phyloP scores from a whole-genome alignment of 208 protist genomes.

The Trypanosoma melophagium region DNA sequence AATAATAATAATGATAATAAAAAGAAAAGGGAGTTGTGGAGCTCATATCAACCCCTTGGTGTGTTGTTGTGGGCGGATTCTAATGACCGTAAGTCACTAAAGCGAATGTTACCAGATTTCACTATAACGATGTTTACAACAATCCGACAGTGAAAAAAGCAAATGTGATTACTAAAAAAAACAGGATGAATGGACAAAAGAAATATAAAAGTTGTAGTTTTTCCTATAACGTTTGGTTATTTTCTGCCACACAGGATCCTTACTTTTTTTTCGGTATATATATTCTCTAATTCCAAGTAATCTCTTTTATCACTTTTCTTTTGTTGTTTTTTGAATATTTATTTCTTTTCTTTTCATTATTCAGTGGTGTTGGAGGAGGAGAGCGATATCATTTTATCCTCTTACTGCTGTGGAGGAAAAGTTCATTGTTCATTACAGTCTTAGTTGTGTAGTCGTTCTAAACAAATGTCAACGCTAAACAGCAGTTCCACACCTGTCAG shows the following conservation, averaged over 20 bases:
- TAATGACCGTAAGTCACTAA: conserved; percentile 5
- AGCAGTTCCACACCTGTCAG: background rate
- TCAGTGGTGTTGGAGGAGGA: too few relatives aligned
- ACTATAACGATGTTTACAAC: conserved; percentile 19
- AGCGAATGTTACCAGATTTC: background rate
- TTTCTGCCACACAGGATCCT: conserved; percentile 8
- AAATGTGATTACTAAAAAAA: too few relatives aligned
- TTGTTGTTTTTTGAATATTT: conserved; percentile 1
- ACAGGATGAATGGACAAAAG: background rate
- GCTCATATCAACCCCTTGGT: background rate
- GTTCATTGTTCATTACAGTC: conserved; percentile 9
- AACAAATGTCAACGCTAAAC: background rate
- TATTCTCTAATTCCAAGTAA: background rate
- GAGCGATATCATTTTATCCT: too few relatives aligned
- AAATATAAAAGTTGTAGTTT: conserved; percentile 6
- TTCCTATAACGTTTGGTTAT: conserved; percentile 8
- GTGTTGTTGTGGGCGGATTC: conserved; percentile 19
- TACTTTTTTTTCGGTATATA: conserved; percentile 15
- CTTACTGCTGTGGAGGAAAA: background rate
- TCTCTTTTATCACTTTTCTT: background rate
- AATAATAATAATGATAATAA: background rate
- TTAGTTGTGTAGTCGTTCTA: conserved; percentile 1
- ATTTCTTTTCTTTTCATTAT: conserved; percentile 8
- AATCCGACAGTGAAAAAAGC: background rate
- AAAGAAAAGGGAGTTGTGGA: background rate